Evolutionary conservation across 495 filamentous ascomycete genomes (phyloP).

Genomic region (Corynascus novoguineensis): DNA sequence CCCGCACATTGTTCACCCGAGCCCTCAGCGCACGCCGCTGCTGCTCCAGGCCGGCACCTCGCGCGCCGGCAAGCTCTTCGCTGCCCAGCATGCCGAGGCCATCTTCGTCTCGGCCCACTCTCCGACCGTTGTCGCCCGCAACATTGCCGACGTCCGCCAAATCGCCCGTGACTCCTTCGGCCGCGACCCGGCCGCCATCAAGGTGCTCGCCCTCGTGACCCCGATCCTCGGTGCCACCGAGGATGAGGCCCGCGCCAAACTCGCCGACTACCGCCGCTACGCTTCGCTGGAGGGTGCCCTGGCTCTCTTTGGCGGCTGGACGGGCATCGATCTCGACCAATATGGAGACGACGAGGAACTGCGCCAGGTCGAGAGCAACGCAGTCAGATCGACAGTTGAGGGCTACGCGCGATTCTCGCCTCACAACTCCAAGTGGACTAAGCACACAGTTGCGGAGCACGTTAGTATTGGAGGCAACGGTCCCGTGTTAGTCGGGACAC

Average conservation of each 20-base stretch:
- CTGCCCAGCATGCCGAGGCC: slow-evolving; percentile 57
- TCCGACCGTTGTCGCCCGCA: slow-evolving; percentile 38
- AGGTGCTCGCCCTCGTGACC: slow-evolving; percentile 45
- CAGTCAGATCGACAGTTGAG: slow-evolving; percentile 45
- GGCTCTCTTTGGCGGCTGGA: slow-evolving; percentile 59
- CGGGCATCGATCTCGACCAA: slow-evolving; percentile 49
- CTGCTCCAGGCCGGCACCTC: slow-evolving; percentile 62
- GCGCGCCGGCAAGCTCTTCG: slow-evolving; percentile 57
- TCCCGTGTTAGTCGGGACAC: slow-evolving; percentile 43
- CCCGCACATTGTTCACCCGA: slow-evolving; percentile 58
- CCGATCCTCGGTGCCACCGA: slow-evolving; percentile 49
- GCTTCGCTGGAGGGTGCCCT: slow-evolving; percentile 52
- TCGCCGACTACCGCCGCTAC: slow-evolving; percentile 45
- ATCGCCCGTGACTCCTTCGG: slow-evolving; percentile 40
- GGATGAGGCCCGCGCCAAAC: slow-evolving; percentile 49
- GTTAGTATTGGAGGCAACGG: slow-evolving; percentile 54
- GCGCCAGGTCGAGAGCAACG: slow-evolving; percentile 57
- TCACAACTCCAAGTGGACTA: slow-evolving; percentile 55
- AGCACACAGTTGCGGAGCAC: slow-evolving; percentile 53
- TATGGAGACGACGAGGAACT: slow-evolving; percentile 55
- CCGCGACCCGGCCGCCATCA: slow-evolving; percentile 47
- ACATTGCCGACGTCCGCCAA: slow-evolving; percentile 46
- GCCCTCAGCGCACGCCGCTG: slow-evolving; percentile 60
- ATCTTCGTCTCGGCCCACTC: slow-evolving; percentile 50
- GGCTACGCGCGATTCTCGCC: too few relatives aligned